Conservation (phyloP, 352 stramenopile genomes). For the Pythium rhizo-oryzae region DNA sequence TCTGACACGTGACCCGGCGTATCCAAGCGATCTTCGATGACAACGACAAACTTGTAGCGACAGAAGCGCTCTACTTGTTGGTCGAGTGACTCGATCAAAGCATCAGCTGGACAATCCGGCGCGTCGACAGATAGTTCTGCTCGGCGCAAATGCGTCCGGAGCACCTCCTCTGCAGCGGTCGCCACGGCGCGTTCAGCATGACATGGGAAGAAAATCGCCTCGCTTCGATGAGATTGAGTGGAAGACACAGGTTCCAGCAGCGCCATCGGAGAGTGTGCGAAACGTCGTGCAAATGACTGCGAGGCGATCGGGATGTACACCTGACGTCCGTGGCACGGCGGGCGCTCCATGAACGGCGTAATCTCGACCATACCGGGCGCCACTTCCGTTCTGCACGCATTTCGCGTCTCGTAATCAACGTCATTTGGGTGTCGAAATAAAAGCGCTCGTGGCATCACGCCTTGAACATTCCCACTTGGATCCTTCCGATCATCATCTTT, state of each 20-base stretch:
- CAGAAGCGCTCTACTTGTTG: not conserved
- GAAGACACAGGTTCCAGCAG: not conserved
- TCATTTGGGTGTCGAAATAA: not conserved
- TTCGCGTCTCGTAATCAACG: too few species aligned
- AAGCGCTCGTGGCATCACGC: not conserved
- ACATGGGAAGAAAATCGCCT: not conserved
- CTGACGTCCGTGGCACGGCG: not conserved
- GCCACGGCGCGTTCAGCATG: not conserved
- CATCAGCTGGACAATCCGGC: not conserved
- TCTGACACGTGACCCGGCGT: slow-evolving; percentile 53
- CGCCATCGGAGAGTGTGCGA: not conserved
- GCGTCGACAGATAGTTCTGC: not conserved
- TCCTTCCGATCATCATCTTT: not conserved
- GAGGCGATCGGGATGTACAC: slow-evolving; percentile 3
- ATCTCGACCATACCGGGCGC: too few species aligned
- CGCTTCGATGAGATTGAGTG: not conserved
- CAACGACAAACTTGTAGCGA: slow-evolving; percentile 38
- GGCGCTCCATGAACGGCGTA: not conserved
- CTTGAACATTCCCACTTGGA: not conserved
- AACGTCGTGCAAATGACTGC: not conserved
- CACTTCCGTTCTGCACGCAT: too few species aligned
- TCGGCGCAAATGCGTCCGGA: not conserved
- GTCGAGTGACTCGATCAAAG: not conserved
- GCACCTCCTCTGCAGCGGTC: not conserved
- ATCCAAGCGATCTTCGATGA: slow-evolving; percentile 49